Evolutionary conservation across 2,329 filamentous ascomycete species (phyloP).

Genomic region (Colletotrichum gloeosporioides): DNA sequence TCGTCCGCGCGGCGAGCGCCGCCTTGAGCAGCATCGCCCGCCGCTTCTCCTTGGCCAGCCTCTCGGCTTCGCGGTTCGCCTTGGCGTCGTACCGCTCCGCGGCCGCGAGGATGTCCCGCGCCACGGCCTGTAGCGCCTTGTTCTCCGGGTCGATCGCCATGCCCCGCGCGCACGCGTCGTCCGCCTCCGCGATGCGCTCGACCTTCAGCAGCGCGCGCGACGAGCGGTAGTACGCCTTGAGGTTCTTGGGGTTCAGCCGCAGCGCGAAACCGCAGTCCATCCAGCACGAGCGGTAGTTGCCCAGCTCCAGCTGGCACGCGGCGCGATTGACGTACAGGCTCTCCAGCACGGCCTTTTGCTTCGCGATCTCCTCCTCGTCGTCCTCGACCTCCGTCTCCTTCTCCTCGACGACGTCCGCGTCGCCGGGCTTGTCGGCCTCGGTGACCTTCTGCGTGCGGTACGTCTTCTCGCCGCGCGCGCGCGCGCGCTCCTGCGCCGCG

Average conservation of each 20-base stretch:
- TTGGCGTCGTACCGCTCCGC: slow-evolving; percentile 60
- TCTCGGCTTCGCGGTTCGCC: slow-evolving; percentile 60
- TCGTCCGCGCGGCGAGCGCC: slow-evolving; percentile 72
- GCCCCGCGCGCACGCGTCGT: slow-evolving; percentile 78
- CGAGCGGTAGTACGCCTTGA: slow-evolving; percentile 92
- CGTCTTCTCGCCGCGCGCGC: slow-evolving; percentile 41
- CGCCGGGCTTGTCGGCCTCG: slow-evolving; percentile 37
- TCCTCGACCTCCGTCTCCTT: slow-evolving; percentile 55
- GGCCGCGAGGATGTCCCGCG: slow-evolving; percentile 66
- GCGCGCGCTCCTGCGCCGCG: slow-evolving; percentile 64
- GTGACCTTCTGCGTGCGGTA: slow-evolving; percentile 14
- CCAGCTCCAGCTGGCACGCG: slow-evolving; percentile 85
- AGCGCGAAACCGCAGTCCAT: slow-evolving; percentile 83
- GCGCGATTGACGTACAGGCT: slow-evolving; percentile 86
- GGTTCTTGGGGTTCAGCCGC: slow-evolving; percentile 77
- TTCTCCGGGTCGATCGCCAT: slow-evolving; percentile 76
- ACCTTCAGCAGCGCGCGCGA: slow-evolving; percentile 79
- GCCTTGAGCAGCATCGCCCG: slow-evolving; percentile 67
- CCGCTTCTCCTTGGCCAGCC: slow-evolving; percentile 57
- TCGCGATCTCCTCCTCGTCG: slow-evolving; percentile 60
- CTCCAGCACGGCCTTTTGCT: slow-evolving; percentile 73
- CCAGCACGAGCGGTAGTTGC: slow-evolving; percentile 87
- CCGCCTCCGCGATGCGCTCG: slow-evolving; percentile 79
- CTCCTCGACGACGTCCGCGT: slow-evolving; percentile 16
- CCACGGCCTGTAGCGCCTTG: slow-evolving; percentile 65